Evolutionary conservation across 2,329 filamentous ascomycete species (phyloP), one percentile per base, ranked within the genome.

Genomic region (Dactylellina sp.): DNA sequence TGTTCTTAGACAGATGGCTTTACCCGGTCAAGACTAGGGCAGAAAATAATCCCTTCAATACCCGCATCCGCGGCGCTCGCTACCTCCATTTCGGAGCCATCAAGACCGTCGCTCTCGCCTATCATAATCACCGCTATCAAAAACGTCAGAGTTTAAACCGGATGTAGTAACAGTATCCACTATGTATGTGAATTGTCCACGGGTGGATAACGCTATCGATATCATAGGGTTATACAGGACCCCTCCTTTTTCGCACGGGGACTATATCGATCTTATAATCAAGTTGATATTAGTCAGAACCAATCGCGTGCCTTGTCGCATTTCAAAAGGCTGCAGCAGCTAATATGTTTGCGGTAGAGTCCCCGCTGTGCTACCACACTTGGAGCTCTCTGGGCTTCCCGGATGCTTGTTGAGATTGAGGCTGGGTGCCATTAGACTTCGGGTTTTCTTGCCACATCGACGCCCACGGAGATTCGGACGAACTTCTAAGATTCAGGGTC

Each of bases 51-150:
- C n/a, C 50, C 53, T 32, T 57, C 37, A 49, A 39, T 49, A 59
- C 63, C 53, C 63, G 53, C 49, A 40, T 68, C 63, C 63, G 63
- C 62, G 52, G 62, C 63, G 63, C 55, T 60, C 53, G 63, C 25
- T 60, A 53, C 63, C 53, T 57, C 18, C 28, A 42, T 37, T 25
- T 60, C 40, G 46, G 44, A 46, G 37, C 39, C 44, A 53, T 53
- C 28, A 7, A 12, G 12, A 7, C 18, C 39, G 53, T 7, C 24
- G 20, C 37, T 11, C 39, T 20, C 35, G 53, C 53, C 53, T 57
- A 57, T 57, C 53, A 28, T 11, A 18, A 44, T 44, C 39, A 25
- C 35, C 24, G 18, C 7, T 24, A 57, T 42, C 20, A 9, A 44
- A 42, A 25, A 28, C 22, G 2, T 32, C 46, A 50, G 24, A 7